Conservation (phyloP, 768 basidiomycete genomes). For the Lactarius indigo region DNA sequence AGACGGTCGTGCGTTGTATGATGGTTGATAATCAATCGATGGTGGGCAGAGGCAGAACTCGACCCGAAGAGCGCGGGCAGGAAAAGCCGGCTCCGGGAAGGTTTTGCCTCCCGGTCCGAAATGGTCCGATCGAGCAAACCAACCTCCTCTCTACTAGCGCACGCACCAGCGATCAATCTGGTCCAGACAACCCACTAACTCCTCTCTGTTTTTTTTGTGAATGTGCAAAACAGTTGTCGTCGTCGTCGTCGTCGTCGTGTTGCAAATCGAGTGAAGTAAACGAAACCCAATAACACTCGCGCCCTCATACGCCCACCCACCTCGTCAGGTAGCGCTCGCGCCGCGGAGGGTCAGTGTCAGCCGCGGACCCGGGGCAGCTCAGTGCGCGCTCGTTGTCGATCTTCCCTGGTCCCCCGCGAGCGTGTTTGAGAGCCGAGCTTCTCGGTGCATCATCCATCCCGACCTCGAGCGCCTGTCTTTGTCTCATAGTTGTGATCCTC, state of each 20-base stretch:
- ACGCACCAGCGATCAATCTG: neutral
- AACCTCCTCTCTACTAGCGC: neutral
- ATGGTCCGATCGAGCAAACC: neutral
- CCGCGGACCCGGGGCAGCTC: conserved; percentile 21
- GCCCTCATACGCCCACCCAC: conserved; percentile 2
- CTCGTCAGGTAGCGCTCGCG: conserved; percentile 11
- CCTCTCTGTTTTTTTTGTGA: no score
- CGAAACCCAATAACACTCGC: neutral
- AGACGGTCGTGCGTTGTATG: neutral
- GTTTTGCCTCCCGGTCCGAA: neutral
- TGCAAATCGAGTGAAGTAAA: neutral
- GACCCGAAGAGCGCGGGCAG: neutral
- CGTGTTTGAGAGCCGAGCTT: conserved; percentile 15
- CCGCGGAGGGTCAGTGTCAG: conserved; percentile 17
- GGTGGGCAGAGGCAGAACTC: neutral
- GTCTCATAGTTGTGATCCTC: neutral
- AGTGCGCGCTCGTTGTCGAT: conserved; percentile 24
- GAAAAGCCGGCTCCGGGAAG: no score
- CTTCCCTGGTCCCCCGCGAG: conserved; percentile 13
- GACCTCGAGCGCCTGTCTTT: neutral
- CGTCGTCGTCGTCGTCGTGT: no score
- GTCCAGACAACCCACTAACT: no score
- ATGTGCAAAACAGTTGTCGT: no score
- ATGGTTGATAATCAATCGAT: conserved; percentile 2
- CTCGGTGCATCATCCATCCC: conserved; percentile 21